Percentiles rank a stretch among this genome's conserved stretches.
These are phyloP conservation scores for Chlorella sorokiniana DNA, from an alignment of 139 green algal species.

Conservation along the genomic window DNA sequence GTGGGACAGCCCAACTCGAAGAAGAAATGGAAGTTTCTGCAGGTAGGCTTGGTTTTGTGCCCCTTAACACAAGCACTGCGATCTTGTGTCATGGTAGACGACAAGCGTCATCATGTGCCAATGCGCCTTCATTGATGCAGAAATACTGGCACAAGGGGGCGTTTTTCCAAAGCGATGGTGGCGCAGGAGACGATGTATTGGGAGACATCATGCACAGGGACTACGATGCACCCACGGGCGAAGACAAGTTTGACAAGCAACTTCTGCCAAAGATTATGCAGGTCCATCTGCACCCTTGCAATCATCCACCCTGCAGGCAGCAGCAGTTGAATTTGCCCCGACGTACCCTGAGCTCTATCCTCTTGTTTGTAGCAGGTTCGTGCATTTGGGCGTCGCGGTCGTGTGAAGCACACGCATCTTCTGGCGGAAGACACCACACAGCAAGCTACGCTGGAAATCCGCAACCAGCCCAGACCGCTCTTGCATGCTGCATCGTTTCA, in stretches of 20 bases:
- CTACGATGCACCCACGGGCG: conserved; percentile 86
- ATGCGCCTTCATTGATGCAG: conserved; percentile 78
- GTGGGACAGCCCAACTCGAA: not conserved
- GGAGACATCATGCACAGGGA: conserved; percentile 76
- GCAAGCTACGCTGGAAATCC: too few relatives aligned
- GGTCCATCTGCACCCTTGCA: not conserved
- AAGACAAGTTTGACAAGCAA: conserved; percentile 91
- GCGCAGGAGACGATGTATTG: conserved; percentile 32
- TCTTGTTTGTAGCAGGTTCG: conserved; percentile 69
- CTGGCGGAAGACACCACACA: conserved; percentile 85
- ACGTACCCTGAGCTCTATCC: not conserved
- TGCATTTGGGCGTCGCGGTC: conserved; percentile 91
- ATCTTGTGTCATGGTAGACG: not conserved
- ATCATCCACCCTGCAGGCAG: not conserved
- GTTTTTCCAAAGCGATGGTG: conserved; percentile 83
- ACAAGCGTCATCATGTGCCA: not conserved
- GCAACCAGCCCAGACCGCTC: too few relatives aligned
- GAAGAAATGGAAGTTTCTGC: conserved; percentile 78
- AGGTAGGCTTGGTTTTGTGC: conserved; percentile 45
- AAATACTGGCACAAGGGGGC: conserved; percentile 99
- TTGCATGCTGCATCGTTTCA: too few relatives aligned
- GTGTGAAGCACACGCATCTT: conserved; percentile 95
- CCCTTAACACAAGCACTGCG: not conserved
- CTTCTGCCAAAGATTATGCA: conserved; percentile 94
- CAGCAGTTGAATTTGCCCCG: not conserved